Conservation (phyloP, 2,329 filamentous ascomycete species). For the Pleoardoris graminearum region DNA sequence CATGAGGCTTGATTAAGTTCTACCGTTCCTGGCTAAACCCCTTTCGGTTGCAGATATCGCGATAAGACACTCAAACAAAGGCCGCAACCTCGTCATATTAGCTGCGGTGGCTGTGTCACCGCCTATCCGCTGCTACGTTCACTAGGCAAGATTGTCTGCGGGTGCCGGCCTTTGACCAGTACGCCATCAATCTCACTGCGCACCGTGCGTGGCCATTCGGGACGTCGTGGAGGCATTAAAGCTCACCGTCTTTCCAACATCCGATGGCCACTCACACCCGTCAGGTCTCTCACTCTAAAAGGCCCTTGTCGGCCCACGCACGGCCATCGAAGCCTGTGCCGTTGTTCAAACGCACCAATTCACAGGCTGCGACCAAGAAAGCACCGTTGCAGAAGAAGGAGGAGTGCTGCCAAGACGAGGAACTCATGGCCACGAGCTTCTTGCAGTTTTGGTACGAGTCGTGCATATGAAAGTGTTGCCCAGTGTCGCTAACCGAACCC, state of each 20-base stretch:
- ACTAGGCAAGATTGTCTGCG: slow-evolving; percentile 20
- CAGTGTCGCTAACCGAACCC: background rate
- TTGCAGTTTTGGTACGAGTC: slow-evolving; percentile 55
- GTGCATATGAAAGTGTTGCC: background rate
- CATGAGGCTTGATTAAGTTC: slow-evolving; percentile 8
- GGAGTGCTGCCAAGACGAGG: slow-evolving; percentile 49
- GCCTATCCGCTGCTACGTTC: slow-evolving; percentile 36
- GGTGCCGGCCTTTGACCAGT: slow-evolving; percentile 18
- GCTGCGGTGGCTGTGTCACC: slow-evolving; percentile 41
- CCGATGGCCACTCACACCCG: slow-evolving; percentile 41
- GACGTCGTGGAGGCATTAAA: slow-evolving; percentile 38
- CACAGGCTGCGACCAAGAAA: slow-evolving; percentile 37
- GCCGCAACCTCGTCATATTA: slow-evolving; percentile 41
- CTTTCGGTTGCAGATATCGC: slow-evolving; percentile 34
- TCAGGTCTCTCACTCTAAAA: slow-evolving; percentile 43
- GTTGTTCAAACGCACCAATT: slow-evolving; percentile 40
- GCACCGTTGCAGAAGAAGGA: slow-evolving; percentile 24
- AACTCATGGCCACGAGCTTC: slow-evolving; percentile 57
- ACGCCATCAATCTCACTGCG: slow-evolving; percentile 25
- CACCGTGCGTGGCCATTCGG: slow-evolving; percentile 35
- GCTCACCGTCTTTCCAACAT: slow-evolving; percentile 39
- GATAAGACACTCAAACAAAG: slow-evolving; percentile 47
- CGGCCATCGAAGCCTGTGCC: slow-evolving; percentile 38
- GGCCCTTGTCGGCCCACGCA: slow-evolving; percentile 39
- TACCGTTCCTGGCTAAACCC: slow-evolving; percentile 41